A percentile compares a stretch with the other conserved stretches of the same genome.
These are phyloP conservation scores for Saccharomycopsis selenospora DNA, from an alignment of 805 yeast species.

Conservation along the genomic window DNA sequence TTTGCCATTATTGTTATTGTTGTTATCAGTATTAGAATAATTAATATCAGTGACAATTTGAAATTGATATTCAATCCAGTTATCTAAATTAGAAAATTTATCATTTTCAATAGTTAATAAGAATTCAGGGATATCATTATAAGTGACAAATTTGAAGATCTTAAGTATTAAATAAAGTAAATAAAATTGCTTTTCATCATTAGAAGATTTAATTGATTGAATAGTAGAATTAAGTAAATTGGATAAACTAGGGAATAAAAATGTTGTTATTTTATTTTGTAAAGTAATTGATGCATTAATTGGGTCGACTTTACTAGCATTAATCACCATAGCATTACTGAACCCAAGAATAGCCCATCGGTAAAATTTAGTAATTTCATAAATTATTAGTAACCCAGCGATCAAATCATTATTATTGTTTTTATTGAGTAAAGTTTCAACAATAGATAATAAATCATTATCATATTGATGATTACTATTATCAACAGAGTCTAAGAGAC, in stretches of 20 bases:
- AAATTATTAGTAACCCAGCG: conserved; percentile 9
- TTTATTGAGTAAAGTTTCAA: conserved; percentile 8
- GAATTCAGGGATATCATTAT: conserved; percentile 51
- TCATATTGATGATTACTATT: conserved; percentile 15
- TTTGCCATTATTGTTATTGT: conserved; percentile 39
- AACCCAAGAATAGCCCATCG: conserved; percentile 23
- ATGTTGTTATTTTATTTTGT: conserved; percentile 11
- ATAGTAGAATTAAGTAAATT: conserved; percentile 3
- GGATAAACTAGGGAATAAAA: conserved; percentile 15
- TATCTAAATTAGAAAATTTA: conserved; percentile 32
- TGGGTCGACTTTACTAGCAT: conserved; percentile 24
- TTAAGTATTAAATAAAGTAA: conserved; percentile 58
- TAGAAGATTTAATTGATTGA: background rate
- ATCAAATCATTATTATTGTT: conserved; percentile 28
- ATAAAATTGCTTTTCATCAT: conserved; percentile 5
- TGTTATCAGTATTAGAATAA: conserved; percentile 39
- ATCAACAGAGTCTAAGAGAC: conserved; percentile 6
- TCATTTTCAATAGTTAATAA: conserved; percentile 33
- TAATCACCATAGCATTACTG: conserved; percentile 32
- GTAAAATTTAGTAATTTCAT: conserved; percentile 16
- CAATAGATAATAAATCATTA: conserved; percentile 9
- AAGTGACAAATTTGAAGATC: conserved; percentile 55
- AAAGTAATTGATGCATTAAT: conserved; percentile 13
- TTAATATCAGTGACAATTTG: conserved; percentile 49
- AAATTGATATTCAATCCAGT: conserved; percentile 66